These are phyloP conservation scores for Rosa multiflora DNA, from an alignment of 306 rosid species.

Conservation along the genomic window DNA sequence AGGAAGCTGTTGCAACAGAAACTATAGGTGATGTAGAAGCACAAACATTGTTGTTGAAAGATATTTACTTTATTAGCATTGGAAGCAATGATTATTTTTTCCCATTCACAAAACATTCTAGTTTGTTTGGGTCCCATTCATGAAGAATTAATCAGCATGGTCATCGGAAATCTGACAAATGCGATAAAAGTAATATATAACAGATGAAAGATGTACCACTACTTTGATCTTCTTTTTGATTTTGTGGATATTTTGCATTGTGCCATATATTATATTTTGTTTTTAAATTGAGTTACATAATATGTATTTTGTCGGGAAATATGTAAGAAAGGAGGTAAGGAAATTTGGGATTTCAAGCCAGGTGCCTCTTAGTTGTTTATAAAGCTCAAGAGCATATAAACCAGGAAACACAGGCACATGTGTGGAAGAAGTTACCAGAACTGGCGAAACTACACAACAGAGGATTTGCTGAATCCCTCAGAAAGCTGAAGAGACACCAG, in stretches of 20 bases:
- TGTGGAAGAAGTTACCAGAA: conserved; percentile 11
- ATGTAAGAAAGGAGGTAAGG: conserved; percentile 33
- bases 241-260: too few relatives aligned
- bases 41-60: conserved; percentile 21
- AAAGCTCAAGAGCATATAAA: conserved; percentile 1
- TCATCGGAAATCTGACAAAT: conserved; percentile 26
- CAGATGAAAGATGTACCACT: too few relatives aligned
- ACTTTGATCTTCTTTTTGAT: too few relatives aligned
- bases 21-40: conserved; percentile 11
- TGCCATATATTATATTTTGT: too few relatives aligned
- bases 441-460: background rate
- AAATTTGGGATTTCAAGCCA: conserved; percentile 31
- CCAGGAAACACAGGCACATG: conserved; percentile 14
- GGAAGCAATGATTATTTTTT: conserved; percentile 34
- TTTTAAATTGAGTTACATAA: background rate
- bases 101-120: conserved; percentile 21
- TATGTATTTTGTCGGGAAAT: conserved; percentile 14
- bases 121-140: conserved; percentile 10
- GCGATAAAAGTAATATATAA: conserved; percentile 21
- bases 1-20: too few relatives aligned
- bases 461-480: too few relatives aligned
- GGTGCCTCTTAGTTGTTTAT: conserved; percentile 20
- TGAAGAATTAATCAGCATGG: conserved; percentile 15
- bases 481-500: too few relatives aligned
- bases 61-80: conserved; percentile 31